A percentile compares a stretch with the other conserved stretches of the same genome.
These are phyloP conservation scores for Colletotrichum aenigma DNA, from an alignment of 2,329 filamentous ascomycete species.

Conservation along the genomic window DNA sequence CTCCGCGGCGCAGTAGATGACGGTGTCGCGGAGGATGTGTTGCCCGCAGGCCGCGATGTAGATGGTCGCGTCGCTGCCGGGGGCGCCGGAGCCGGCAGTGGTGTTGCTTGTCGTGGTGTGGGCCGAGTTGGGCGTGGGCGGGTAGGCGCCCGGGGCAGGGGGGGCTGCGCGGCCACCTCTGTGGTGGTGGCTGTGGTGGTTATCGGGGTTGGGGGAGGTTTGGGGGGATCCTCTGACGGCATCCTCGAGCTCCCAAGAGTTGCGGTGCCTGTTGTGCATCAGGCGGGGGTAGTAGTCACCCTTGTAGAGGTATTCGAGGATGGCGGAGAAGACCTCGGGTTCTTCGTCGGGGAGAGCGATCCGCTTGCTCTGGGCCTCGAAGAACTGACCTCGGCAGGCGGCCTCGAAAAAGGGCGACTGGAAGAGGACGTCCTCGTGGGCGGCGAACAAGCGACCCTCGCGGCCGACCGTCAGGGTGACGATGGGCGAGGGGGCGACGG, in stretches of 20 bases:
- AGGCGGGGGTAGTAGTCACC: constrained; percentile 93
- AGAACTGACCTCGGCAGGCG: constrained; percentile 70
- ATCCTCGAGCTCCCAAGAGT: constrained; percentile 90
- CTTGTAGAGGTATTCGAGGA: constrained; percentile 98
- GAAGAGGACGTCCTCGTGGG: constrained; percentile 89
- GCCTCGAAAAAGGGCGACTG: constrained; percentile 84
- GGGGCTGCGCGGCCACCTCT: constrained; percentile 48
- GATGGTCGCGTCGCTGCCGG: constrained; percentile 75
- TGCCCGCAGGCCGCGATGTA: constrained; percentile 76
- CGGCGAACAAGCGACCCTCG: constrained; percentile 90
- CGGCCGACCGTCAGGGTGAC: constrained; percentile 84
- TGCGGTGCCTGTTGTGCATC: constrained; percentile 82
- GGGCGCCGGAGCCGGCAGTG: constrained; percentile 46
- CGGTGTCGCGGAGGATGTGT: constrained; percentile 87
- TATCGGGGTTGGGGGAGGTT: constrained; percentile 55
- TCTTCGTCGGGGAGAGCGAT: constrained; percentile 77
- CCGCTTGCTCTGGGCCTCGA: constrained; percentile 78
- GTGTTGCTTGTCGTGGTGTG: constrained; percentile 68
- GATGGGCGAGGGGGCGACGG: constrained; percentile 68
- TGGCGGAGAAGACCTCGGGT: constrained; percentile 89
- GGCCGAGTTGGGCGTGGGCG: constrained; percentile 39
- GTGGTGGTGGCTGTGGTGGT: constrained; percentile 16
- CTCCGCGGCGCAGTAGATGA: constrained; percentile 91
- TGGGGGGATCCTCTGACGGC: constrained; percentile 48
- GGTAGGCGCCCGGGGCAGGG: constrained; percentile 30